phyloP scores from a whole-genome alignment of 2,329 filamentous ascomycete species.

The Colletotrichum sp. region DNA sequence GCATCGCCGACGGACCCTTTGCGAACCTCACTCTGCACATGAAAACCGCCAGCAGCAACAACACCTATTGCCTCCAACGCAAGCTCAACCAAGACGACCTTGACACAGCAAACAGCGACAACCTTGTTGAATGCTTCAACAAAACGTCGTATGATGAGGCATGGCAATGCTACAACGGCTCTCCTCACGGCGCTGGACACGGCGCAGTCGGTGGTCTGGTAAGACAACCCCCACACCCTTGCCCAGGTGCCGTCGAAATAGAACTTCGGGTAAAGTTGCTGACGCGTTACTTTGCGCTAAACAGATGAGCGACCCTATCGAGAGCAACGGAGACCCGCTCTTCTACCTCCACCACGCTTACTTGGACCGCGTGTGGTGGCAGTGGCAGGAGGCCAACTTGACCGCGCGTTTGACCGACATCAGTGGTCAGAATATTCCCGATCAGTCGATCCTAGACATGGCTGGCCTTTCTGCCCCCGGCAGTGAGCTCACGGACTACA shows the following conservation, averaged over 20 bases:
- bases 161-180: not conserved
- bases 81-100: not conserved
- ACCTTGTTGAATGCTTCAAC: not conserved
- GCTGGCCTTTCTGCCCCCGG: not conserved
- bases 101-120: not conserved
- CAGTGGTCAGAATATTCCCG: not conserved
- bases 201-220: not conserved
- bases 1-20: not conserved
- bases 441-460: not conserved
- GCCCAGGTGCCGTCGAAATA: not conserved
- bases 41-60: not conserved
- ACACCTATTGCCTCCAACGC: not conserved
- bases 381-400: not conserved
- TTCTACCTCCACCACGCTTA: not conserved
- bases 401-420: not conserved
- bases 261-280: not conserved
- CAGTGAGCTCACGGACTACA: not conserved
- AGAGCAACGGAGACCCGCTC: not conserved
- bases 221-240: not conserved
- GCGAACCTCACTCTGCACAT: not conserved
- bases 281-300: not conserved
- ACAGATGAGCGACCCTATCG: not conserved
- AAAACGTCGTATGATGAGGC: not conserved
- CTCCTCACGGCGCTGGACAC: not conserved
- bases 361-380: not conserved